Evolutionary conservation across 208 protist genomes (phyloP).

Genomic region (Leishmania major): DNA sequence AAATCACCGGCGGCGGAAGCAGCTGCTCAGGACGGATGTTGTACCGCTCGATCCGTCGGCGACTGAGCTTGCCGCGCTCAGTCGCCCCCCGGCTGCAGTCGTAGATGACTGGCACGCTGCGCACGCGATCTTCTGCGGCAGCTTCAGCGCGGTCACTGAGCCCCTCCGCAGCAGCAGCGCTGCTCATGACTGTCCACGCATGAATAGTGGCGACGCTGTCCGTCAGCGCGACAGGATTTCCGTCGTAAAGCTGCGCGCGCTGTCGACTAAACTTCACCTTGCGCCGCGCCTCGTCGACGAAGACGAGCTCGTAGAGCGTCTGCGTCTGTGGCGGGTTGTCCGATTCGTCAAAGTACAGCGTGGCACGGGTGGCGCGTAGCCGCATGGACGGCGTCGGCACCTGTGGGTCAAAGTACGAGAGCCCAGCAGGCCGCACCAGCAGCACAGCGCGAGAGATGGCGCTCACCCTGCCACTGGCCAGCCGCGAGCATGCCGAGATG

Average conservation of each 20-base stretch:
- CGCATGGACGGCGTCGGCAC: conserved; percentile 62
- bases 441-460: conserved; percentile 46
- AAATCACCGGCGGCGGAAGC: conserved; percentile 75
- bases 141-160: not conserved
- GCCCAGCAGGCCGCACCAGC: conserved; percentile 49
- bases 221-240: conserved; percentile 48
- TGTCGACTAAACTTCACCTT: conserved; percentile 64
- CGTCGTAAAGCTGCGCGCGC: conserved; percentile 46
- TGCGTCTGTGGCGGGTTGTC: conserved; percentile 51
- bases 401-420: conserved; percentile 66
- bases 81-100: conserved; percentile 57
- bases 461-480: conserved; percentile 33
- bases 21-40: conserved; percentile 23
- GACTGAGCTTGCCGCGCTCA: conserved; percentile 39
- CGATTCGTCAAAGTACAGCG: conserved; percentile 83
- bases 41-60: conserved; percentile 32
- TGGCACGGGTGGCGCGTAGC: conserved; percentile 48
- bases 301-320: conserved; percentile 77
- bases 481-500: not conserved
- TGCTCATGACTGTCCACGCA: conserved; percentile 64
- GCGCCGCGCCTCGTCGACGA: conserved; percentile 49
- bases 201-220: conserved; percentile 74
- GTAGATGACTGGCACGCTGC: conserved; percentile 74
- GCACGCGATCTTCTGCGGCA: conserved; percentile 25
- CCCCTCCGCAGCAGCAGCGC: conserved; percentile 12